Conservation (phyloP, 371 early-diverging fungal species). For the Chytridium lagenaria region DNA sequence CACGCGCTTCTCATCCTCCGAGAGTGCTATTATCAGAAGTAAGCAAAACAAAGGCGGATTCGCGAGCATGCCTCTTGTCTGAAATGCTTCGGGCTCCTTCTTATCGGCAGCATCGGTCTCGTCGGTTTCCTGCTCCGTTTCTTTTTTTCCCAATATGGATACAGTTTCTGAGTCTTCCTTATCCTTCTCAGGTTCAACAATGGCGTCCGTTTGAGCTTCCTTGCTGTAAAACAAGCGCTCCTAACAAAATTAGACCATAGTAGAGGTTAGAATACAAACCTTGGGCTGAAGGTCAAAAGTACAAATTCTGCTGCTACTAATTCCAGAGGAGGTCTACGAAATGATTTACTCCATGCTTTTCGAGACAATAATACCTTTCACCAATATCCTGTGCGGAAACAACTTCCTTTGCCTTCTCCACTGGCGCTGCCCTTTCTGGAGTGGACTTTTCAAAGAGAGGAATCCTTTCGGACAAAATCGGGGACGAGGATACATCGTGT, state of each 20-base stretch:
- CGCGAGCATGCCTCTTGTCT: too few species aligned
- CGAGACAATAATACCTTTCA: too few species aligned
- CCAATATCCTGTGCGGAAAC: neutral
- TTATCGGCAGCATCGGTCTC: slow-evolving; percentile 4
- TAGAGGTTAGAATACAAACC: slow-evolving; percentile 48
- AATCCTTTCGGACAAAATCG: neutral
- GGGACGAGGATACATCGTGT: neutral
- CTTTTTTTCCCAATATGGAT: slow-evolving; percentile 59
- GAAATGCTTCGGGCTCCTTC: neutral
- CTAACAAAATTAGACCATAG: slow-evolving; percentile 42
- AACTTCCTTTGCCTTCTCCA: neutral
- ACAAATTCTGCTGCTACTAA: slow-evolving; percentile 70
- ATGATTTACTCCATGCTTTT: neutral
- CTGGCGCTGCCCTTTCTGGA: neutral
- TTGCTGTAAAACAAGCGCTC: slow-evolving; percentile 90
- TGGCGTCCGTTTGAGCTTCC: slow-evolving; percentile 81
- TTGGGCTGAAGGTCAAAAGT: slow-evolving; percentile 84
- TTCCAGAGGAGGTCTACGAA: slow-evolving; percentile 54
- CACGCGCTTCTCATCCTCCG: slow-evolving; percentile 77
- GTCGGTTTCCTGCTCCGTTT: neutral
- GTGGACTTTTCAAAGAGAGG: neutral
- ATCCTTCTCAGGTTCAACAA: slow-evolving; percentile 24
- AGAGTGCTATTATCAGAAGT: slow-evolving; percentile 29
- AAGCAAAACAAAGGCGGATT: too few species aligned
- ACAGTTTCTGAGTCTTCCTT: slow-evolving; percentile 47